phyloP scores from a whole-genome alignment of 306 rosid species.

The Cercis canadensis region DNA sequence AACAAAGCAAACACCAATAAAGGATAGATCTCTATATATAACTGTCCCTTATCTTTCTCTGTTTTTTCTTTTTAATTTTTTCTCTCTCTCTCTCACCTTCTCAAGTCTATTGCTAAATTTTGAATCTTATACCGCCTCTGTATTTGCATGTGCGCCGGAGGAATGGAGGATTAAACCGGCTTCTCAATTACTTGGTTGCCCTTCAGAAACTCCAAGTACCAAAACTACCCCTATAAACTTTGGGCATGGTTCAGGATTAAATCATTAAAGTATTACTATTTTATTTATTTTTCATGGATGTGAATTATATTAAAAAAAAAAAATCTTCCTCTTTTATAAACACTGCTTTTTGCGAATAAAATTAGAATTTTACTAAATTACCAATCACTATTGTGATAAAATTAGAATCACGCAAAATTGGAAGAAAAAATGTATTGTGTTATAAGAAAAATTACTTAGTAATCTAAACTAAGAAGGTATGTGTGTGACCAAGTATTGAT shows the following conservation, averaged over 20 bases:
- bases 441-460: too few relatives aligned
- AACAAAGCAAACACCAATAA: conserved; percentile 41
- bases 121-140: conserved; percentile 57
- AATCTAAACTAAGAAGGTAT: too few relatives aligned
- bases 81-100: background rate
- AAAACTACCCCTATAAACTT: background rate
- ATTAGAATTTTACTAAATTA: too few relatives aligned
- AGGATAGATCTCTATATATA: background rate
- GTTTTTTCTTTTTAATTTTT: background rate
- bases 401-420: too few relatives aligned
- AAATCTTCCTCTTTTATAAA: too few relatives aligned
- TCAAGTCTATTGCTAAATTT: conserved; percentile 19
- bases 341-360: too few relatives aligned
- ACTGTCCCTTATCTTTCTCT: background rate
- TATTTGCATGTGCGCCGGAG: conserved; percentile 50
- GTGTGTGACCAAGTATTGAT: too few relatives aligned
- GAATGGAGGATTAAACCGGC: background rate
- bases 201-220: background rate
- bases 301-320: too few relatives aligned
- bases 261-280: background rate
- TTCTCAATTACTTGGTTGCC: conserved; percentile 34
- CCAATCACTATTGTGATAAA: too few relatives aligned
- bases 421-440: too few relatives aligned
- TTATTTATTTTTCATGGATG: too few relatives aligned
- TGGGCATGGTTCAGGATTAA: background rate